Base-by-base conservation (phyloP, 495 filamentous ascomycete genomes). In the Lasiosphaeria ovina region DNA sequence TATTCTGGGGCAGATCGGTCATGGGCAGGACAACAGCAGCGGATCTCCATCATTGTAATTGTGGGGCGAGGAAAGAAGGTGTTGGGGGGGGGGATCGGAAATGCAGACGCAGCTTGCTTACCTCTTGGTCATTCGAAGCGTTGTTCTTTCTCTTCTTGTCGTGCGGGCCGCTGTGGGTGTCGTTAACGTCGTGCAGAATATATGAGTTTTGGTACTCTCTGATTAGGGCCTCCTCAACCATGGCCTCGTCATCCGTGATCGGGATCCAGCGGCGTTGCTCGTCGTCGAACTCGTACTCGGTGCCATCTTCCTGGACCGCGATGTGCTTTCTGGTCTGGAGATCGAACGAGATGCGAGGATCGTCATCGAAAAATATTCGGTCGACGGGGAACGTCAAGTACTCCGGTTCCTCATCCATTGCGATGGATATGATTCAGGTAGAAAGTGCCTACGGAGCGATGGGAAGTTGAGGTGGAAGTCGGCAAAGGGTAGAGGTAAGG, bases 341-440 rank as follows among this genome's bases (percentile, higher is more conserved):
- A 3, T 90, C 94, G 76, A 86, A 96, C 0, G 91, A 92, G 62
- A 97, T 88, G 61, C 93, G 90, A 31, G 88, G 81, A 69, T 98
- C 93, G 58, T 77, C 76, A 60, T 89, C 86, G 71, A 98, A 97
- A 34, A 93, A 85, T 60, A 85, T 78, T 3, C 82, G 82, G 61
- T 90, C 82, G 54, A 82, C 85, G 17, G 91, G 91, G 61, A 94
- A 93, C 11, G 78, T 64, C 71, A 63, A 73, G 32, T 66, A 63
- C 56, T 72, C 69, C 24, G 67, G 64, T 53, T 51, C 62, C 17
- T 59, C 12, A 14, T 11, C 44, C 44, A 47, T 47, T 11, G 12
- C 16, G 44, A 11, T n/a, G 44, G 16, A 5, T 9, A 47, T 47
- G 24, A 24, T 24, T 24, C 24, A 24, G 24, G 24, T 24, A 24